These are phyloP conservation scores for Periconia macrospinosa DNA, from an alignment of 2,329 filamentous ascomycete species.

Conservation along the genomic window DNA sequence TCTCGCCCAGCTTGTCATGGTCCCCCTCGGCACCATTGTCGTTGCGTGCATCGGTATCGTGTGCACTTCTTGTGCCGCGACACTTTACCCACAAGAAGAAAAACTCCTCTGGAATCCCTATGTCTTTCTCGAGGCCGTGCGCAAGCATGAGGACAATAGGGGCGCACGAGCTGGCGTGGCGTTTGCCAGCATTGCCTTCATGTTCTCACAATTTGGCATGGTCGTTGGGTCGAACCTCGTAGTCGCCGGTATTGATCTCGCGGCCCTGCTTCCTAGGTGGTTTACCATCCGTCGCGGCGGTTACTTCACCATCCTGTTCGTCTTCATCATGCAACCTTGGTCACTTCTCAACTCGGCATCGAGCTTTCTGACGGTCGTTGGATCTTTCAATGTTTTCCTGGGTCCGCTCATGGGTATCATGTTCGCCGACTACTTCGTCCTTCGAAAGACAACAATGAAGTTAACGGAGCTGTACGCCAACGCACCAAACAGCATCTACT, in stretches of 20 bases:
- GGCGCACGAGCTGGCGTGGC: constrained; percentile 48
- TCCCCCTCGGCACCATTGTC: constrained; percentile 25
- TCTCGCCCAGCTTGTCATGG: constrained; percentile 42
- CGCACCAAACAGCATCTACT: constrained; percentile 44
- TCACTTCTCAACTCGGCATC: constrained; percentile 51
- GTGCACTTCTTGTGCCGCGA: constrained; percentile 32
- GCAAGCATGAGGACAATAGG: constrained; percentile 25
- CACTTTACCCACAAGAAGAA: constrained; percentile 14
- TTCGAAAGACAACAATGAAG: constrained; percentile 44
- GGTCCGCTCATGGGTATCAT: constrained; percentile 52
- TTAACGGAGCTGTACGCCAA: constrained; percentile 49
- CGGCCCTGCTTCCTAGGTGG: constrained; percentile 55
- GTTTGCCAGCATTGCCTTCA: constrained; percentile 50
- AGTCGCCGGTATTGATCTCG: constrained; percentile 58
- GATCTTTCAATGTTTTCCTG: constrained; percentile 51
- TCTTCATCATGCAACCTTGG: constrained; percentile 55
- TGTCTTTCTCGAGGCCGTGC: constrained; percentile 25
- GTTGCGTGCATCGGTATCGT: constrained; percentile 33
- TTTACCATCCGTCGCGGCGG: constrained; percentile 61
- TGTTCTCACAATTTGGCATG: constrained; percentile 51
- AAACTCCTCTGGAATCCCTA: constrained; percentile 33
- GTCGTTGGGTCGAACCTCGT: constrained; percentile 52
- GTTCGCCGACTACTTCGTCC: constrained; percentile 51
- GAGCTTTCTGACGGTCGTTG: constrained; percentile 53
- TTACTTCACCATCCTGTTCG: constrained; percentile 51